Base-by-base conservation (phyloP, 2,329 filamentous ascomycete genomes). In the Sordariomycetes sp. region DNA sequence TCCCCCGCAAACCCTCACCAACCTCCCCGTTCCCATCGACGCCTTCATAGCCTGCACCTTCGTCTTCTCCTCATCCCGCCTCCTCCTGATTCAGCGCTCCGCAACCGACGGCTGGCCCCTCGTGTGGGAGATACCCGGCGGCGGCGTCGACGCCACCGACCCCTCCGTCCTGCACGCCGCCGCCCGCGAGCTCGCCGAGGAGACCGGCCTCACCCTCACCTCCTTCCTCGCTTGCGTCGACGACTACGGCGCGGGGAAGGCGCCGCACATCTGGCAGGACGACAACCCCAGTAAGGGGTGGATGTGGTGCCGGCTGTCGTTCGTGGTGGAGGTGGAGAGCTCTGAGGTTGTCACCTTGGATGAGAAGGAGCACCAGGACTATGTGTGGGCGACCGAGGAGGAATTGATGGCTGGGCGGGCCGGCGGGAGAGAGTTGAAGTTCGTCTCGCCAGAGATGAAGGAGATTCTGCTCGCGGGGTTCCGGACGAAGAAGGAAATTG, bases 101-200 rank as follows among this genome's bases (percentile, higher is more conserved):
- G 60, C 68, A 4, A 65, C 69, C 60, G 75, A 77, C 64, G 72
- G 65, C 57, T 70, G 72, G 65, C 75, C 76, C 1, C 63, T 70
- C 57, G 64, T 61, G 2, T 79, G 77, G 77, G 77, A 80, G 59
- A 61, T 71, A 1, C 76, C 77, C 1, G 77, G 76, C 20, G 77
- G 77, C 22, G 70, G 66, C 1, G 71, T 72, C 51, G 77, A 79
- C 55, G 54, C 64, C 0, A 64, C 65, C 0, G 76, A 79, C 59
- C 52, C 59, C 6, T 72, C 63, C 12, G 67, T 79, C 4, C 65
- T 79, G 3, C 62, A 70, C 53, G 71, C 68, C n/a, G 72, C 70
- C 17, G 72, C 69, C 12, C 69, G 77, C 13, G 77, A 80, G 65
- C 66, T 79, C 1, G 68, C 64, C 63, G 77, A 79, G 64, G 76